Evolutionary conservation across 768 basidiomycete genomes (phyloP), one percentile per base, ranked within the genome.

Genomic region (Dentipellis fragilis): DNA sequence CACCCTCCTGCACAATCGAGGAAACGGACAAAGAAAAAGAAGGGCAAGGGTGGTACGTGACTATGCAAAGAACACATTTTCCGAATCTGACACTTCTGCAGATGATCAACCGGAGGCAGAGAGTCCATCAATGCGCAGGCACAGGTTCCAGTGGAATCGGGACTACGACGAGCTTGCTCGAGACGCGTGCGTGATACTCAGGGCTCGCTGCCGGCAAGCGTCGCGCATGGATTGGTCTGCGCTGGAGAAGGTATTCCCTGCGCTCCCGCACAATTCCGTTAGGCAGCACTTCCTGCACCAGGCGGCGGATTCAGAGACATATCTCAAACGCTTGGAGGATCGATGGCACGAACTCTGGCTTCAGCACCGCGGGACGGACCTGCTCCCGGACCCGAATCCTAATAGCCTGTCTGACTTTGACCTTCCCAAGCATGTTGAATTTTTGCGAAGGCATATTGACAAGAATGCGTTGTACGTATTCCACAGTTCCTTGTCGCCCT

Each of bases 101-200:
- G 42, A 45, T 16, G 42, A 45, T 21, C 22, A 7, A 42, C 40
- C 40, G 3, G 19, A 45, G n/a, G 34, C 19, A 29, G 42, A 37
- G 10, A 46, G 14, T 16, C 12, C 21, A n/a, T 35, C 5, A 21
- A 21, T 40, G 47, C 75, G 85, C 52, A 77, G 88, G 16, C 79
- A 83, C 49, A 76, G 85, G 54, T 91, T 92, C 65, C 80, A 81
- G 49, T 98, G 92, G 93, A 89, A 80, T 54, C 69, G 78, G 40
- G 89, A 94, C 51, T 91, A 85, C 55, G 93, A 97, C 55, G 95
- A 98, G 58, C 78, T 93, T 39, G 85, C 87, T 22, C 80, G 87
- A 54, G 95, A 98, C 64, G 85, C 86, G 0, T 84, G 83, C 48
- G 86, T 81, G 10, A 84, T 98, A 59, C 80, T 97, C 56, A 80